Evolutionary conservation across 164 flowering plant genomes (phyloP).

Genomic region (Liquidambar formosana): DNA sequence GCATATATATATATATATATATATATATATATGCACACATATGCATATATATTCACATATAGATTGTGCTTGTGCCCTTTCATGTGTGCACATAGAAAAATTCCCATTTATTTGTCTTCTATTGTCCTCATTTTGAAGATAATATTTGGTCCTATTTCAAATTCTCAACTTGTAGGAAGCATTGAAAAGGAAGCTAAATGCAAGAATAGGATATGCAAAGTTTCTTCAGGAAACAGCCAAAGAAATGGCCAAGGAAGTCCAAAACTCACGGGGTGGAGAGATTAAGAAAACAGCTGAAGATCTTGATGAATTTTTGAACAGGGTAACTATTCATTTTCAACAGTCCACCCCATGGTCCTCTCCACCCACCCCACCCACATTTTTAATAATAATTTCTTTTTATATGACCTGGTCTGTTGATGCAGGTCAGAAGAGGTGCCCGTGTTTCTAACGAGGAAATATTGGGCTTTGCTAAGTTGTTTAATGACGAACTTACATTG

Average conservation of each 20-base stretch:
- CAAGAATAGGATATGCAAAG: conserved; percentile 94
- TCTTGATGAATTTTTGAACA: conserved; percentile 82
- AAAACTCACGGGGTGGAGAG: conserved; percentile 86
- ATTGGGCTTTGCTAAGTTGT: conserved; percentile 90
- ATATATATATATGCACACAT: background rate
- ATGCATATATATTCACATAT: background rate
- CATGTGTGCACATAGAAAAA: background rate
- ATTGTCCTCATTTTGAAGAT: background rate
- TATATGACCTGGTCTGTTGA: background rate
- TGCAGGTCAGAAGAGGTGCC: conserved; percentile 79
- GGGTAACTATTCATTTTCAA: conserved; percentile 36
- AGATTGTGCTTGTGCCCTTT: too few relatives aligned
- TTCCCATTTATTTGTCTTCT: background rate
- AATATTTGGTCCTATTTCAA: background rate
- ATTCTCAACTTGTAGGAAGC: conserved; percentile 64
- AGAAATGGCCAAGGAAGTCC: conserved; percentile 98
- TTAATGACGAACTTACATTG: conserved; percentile 92
- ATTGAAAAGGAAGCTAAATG: conserved; percentile 78
- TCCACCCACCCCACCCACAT: background rate
- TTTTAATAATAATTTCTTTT: background rate
- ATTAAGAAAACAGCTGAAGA: conserved; percentile 88
- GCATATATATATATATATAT: too few relatives aligned
- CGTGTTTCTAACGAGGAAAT: conserved; percentile 87
- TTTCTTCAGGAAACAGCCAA: conserved; percentile 93
- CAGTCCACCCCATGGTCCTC: background rate